phyloP scores from a whole-genome alignment of 345 rosid genomes.

The Acer yangbiense region DNA sequence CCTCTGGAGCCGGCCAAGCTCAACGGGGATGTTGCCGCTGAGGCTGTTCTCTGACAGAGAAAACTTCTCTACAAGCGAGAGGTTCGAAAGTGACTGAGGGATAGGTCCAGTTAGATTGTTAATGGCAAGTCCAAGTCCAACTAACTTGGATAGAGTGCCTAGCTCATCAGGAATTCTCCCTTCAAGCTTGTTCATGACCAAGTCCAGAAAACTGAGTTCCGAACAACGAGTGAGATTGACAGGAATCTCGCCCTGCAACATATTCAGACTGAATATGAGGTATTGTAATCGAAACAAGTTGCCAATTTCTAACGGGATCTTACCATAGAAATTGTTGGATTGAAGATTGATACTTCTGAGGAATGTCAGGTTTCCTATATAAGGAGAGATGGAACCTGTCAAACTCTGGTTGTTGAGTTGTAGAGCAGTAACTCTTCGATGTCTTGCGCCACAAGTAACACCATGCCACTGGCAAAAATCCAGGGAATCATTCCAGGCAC shows the following conservation, averaged over 20 bases:
- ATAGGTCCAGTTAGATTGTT: constrained; percentile 33
- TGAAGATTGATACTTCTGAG: constrained; percentile 15
- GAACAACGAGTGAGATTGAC: constrained; percentile 25
- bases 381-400: constrained; percentile 30
- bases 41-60: constrained; percentile 28
- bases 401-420: constrained; percentile 19
- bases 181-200: constrained; percentile 25
- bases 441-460: constrained; percentile 23
- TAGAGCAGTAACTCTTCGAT: constrained; percentile 23
- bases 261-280: constrained; percentile 16
- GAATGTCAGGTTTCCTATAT: constrained; percentile 34
- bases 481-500: constrained; percentile 29
- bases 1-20: constrained; percentile 21
- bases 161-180: constrained; percentile 30
- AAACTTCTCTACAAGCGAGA: constrained; percentile 12
- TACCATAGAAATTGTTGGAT: constrained; percentile 24
- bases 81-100: constrained; percentile 28
- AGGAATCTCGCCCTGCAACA: constrained; percentile 34
- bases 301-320: constrained; percentile 31
- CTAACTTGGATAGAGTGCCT: constrained; percentile 26
- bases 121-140: constrained; percentile 10
- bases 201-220: constrained; percentile 15
- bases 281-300: constrained; percentile 18
- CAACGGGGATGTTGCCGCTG: constrained; percentile 27
- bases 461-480: constrained; percentile 32